Evolutionary conservation across 306 rosid genomes (phyloP), one percentile per base, ranked within the genome.

Genomic region (Vigna reflexopilosa): DNA sequence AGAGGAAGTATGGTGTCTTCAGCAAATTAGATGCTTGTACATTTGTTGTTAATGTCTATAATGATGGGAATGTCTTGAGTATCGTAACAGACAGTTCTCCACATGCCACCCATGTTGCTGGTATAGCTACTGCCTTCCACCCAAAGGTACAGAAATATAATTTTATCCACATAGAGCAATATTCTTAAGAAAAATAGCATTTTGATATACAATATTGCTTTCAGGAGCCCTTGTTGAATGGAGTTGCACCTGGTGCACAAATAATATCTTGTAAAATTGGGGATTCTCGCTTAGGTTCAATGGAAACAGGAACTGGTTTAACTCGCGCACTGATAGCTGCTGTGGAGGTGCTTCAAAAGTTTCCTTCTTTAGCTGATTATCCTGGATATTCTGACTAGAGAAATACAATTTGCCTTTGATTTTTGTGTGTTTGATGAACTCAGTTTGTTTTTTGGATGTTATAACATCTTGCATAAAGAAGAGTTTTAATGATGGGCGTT

Each of bases 161-260:
- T 32, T 67, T 79, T 58, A 85, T 73, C 71, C 32, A 30, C 61
- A 40, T 58, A 52, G 13, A 65, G 57, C 52, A 62, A 16, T 42
- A 20, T 64, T 68, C 76, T 64, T 47, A 48, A 6, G 73, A 26
- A 49, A 67, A 75, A 15, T 9, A 4, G 32, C 81, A 62, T 63
- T 44, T 73, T 84, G 81, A 87, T 81, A 40, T 64, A 76, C 74
- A 48, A 49, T 59, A 69, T 80, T 73, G 80, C 50, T 82, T 40
- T 81, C 71, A 95, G 99, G 99, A 93, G 82, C 96, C 97, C 42
- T 83, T 91, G 88, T 84, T 95, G 90, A 95, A 95, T 88, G 99
- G 99, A 76, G 95, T 93, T 81, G 99, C 99, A 82, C 99, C 99
- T 64, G 99, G 99, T 9, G 99, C 99, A 26, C 99, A 95, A 75